A percentile compares a stretch with the other conserved stretches of the same genome.
These are phyloP conservation scores for Debaryomyces psychrophilus DNA, from an alignment of 1,139 yeast genomes.

Conservation along the genomic window DNA sequence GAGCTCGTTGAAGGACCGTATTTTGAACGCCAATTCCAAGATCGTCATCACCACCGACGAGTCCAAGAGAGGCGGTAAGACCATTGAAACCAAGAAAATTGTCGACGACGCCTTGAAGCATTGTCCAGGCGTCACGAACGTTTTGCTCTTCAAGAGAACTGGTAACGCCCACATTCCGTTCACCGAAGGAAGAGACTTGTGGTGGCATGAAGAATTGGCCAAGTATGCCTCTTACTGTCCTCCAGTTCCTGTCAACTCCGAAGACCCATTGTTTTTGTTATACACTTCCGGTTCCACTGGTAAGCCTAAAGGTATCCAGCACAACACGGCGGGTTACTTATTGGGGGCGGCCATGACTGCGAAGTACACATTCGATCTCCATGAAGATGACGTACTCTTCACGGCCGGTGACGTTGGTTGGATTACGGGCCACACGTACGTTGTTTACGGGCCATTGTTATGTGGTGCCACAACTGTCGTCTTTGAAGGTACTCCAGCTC, in stretches of 20 bases:
- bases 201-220: slow-evolving; percentile 79
- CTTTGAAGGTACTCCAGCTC: slow-evolving; percentile 86
- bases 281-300: slow-evolving; percentile 75
- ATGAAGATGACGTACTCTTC: slow-evolving; percentile 69
- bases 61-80: slow-evolving; percentile 80
- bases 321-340: slow-evolving; percentile 78
- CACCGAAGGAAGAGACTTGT: slow-evolving; percentile 63
- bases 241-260: slow-evolving; percentile 61
- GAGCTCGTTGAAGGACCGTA: slow-evolving; percentile 74
- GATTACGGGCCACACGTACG: slow-evolving; percentile 88
- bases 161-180: slow-evolving; percentile 70
- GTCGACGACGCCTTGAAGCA: slow-evolving; percentile 78
- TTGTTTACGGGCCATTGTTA: slow-evolving; percentile 77
- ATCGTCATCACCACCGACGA: slow-evolving; percentile 81
- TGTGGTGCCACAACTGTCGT: slow-evolving; percentile 82
- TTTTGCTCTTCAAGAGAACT: slow-evolving; percentile 73
- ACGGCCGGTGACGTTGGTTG: slow-evolving; percentile 91
- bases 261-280: slow-evolving; percentile 65
- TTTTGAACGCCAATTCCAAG: slow-evolving; percentile 73
- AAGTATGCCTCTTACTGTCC: slow-evolving; percentile 68
- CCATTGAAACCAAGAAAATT: slow-evolving; percentile 78
- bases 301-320: slow-evolving; percentile 71
- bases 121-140: slow-evolving; percentile 69
- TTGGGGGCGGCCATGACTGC: slow-evolving; percentile 71
- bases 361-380: slow-evolving; percentile 76